phyloP scores from a whole-genome alignment of 2,329 filamentous ascomycete genomes.

The Aspergillus alliaceus region DNA sequence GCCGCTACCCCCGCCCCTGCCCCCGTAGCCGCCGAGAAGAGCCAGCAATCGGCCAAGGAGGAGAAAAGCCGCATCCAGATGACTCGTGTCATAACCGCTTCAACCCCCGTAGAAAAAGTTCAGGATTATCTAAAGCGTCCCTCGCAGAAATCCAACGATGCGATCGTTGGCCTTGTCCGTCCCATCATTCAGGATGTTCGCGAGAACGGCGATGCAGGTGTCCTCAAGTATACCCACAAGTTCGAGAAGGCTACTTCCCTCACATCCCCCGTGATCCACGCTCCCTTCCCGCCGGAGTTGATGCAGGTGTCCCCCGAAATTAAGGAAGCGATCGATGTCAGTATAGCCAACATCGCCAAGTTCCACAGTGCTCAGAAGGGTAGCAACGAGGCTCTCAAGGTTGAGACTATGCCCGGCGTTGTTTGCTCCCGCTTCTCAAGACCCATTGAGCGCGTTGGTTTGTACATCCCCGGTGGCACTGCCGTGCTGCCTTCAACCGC shows the following conservation, averaged over 20 bases:
- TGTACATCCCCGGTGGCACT: constrained; percentile 94
- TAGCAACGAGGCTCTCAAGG: constrained; percentile 69
- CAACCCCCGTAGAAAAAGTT: constrained; percentile 65
- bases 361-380: constrained; percentile 94
- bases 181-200: constrained; percentile 91
- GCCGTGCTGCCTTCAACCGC: constrained; percentile 96
- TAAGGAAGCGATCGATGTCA: constrained; percentile 86
- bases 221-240: constrained; percentile 93
- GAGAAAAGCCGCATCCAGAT: constrained; percentile 75
- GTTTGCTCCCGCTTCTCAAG: constrained; percentile 89
- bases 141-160: constrained; percentile 91
- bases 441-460: constrained; percentile 91
- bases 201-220: constrained; percentile 77
- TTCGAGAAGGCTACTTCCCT: constrained; percentile 95
- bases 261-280: constrained; percentile 82
- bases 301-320: constrained; percentile 86
- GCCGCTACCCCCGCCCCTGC: constrained; percentile 48
- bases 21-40: constrained; percentile 41
- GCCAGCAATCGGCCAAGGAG: constrained; percentile 15
- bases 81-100: constrained; percentile 71
- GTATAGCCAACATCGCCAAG: constrained; percentile 88
- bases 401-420: constrained; percentile 98
- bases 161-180: constrained; percentile 84
- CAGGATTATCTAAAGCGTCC: constrained; percentile 78
- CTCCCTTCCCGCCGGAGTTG: constrained; percentile 79